Percentiles rank a stretch among this genome's conserved stretches.
Conservation (phyloP, 495 filamentous ascomycete genomes). For the Tuber indicum region DNA sequence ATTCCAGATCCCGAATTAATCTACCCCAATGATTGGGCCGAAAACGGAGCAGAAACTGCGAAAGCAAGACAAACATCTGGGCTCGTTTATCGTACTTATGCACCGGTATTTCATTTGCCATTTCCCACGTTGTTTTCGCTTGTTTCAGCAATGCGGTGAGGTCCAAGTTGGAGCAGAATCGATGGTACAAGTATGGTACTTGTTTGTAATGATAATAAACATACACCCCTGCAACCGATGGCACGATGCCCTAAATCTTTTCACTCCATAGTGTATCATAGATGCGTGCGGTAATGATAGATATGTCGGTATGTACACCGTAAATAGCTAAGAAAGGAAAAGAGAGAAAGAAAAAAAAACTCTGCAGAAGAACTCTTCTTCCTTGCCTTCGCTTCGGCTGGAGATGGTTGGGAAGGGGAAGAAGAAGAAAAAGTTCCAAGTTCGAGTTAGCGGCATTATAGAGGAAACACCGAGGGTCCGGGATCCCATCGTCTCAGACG, state of each 20-base stretch:
- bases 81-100: background rate
- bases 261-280: background rate
- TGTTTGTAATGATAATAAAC: background rate
- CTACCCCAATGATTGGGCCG: background rate
- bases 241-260: too few species aligned
- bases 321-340: background rate
- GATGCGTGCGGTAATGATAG: background rate
- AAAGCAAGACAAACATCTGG: too few species aligned
- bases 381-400: background rate
- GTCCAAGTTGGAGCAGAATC: background rate
- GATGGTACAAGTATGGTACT: too few species aligned
- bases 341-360: background rate
- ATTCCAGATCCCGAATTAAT: background rate
- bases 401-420: background rate
- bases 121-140: background rate
- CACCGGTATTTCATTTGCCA: too few species aligned
- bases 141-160: background rate
- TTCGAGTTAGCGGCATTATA: conserved; percentile 1
- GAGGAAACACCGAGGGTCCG: background rate
- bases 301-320: conserved; percentile 1
- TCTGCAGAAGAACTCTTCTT: background rate
- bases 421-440: background rate
- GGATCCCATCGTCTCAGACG: background rate
- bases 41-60: too few species aligned
- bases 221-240: background rate